A percentile compares a stretch with the other conserved stretches of the same genome.
phyloP scores from a whole-genome alignment of 2,329 filamentous ascomycete genomes.

The Xylaria sp. region DNA sequence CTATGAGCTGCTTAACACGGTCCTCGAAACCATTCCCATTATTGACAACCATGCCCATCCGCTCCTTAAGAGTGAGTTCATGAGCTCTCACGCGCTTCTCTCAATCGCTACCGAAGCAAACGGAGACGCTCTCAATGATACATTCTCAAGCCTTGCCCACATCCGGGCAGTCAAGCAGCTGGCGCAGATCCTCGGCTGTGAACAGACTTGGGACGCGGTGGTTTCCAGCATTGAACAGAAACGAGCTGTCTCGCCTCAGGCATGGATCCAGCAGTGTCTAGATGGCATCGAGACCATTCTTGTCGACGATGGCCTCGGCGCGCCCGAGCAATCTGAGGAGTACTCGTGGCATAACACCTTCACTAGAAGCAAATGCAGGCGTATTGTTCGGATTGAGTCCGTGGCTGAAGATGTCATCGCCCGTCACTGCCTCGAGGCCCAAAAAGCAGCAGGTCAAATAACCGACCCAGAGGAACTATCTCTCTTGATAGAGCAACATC shows the following conservation, averaged over 20 bases:
- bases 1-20: too few species aligned
- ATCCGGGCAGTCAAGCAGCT: slow-evolving; percentile 77
- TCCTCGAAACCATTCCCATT: slow-evolving; percentile 66
- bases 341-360: slow-evolving; percentile 75
- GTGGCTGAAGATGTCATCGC: slow-evolving; percentile 73
- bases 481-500: too few species aligned
- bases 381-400: slow-evolving; percentile 82
- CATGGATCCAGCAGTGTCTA: slow-evolving; percentile 73
- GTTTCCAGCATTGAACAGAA: slow-evolving; percentile 57
- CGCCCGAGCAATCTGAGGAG: slow-evolving; percentile 64
- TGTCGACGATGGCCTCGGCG: slow-evolving; percentile 79
- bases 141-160: slow-evolving; percentile 72
- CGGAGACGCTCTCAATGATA: slow-evolving; percentile 73
- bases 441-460: neutral
- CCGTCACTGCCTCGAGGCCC: slow-evolving; percentile 52
- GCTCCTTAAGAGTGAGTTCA: slow-evolving; percentile 65
- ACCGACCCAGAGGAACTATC: too few species aligned
- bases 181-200: slow-evolving; percentile 70
- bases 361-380: slow-evolving; percentile 71
- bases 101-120: slow-evolving; percentile 79
- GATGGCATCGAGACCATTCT: slow-evolving; percentile 78
- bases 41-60: slow-evolving; percentile 81
- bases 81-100: slow-evolving; percentile 61
- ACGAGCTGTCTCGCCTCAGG: slow-evolving; percentile 60
- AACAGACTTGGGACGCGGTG: slow-evolving; percentile 69